These are phyloP conservation scores for Cordyceps cateniannulata DNA, from an alignment of 2,329 filamentous ascomycete species.

Conservation along the genomic window DNA sequence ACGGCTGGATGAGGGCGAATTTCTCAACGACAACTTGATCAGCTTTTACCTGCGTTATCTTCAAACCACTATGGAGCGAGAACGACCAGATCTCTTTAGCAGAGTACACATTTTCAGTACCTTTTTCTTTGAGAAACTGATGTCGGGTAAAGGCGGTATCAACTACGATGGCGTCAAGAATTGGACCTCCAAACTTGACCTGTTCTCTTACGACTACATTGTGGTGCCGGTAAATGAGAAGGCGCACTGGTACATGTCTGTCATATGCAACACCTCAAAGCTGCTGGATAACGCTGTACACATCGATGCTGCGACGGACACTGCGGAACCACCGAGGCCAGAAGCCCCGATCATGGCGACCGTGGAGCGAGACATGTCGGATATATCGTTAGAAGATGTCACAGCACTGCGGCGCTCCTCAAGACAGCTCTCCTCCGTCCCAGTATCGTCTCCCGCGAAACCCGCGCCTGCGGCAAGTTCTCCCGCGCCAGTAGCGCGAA, in stretches of 20 bases:
- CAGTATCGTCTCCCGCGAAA: neutral
- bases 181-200: constrained; percentile 81
- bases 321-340: constrained; percentile 7
- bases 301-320: neutral
- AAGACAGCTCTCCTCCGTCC: neutral
- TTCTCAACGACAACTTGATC: constrained; percentile 88
- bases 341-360: constrained; percentile 14
- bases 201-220: constrained; percentile 82
- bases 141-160: constrained; percentile 49
- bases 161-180: constrained; percentile 80
- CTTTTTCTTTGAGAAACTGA: constrained; percentile 80
- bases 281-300: constrained; percentile 23
- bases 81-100: constrained; percentile 48
- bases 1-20: constrained; percentile 76
- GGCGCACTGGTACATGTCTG: constrained; percentile 87
- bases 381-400: constrained; percentile 20
- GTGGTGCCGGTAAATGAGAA: constrained; percentile 87
- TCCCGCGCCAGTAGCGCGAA: neutral
- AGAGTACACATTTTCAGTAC: constrained; percentile 87
- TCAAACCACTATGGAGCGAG: constrained; percentile 51
- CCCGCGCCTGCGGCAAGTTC: neutral
- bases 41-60: constrained; percentile 78
- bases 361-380: constrained; percentile 18
- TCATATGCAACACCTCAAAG: constrained; percentile 81
- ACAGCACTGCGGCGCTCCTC: constrained; percentile 1